A percentile compares a stretch with the other conserved stretches of the same genome.
Evolutionary conservation across 345 rosid genomes (phyloP).

Genomic region (Eucalyptus curtisii): DNA sequence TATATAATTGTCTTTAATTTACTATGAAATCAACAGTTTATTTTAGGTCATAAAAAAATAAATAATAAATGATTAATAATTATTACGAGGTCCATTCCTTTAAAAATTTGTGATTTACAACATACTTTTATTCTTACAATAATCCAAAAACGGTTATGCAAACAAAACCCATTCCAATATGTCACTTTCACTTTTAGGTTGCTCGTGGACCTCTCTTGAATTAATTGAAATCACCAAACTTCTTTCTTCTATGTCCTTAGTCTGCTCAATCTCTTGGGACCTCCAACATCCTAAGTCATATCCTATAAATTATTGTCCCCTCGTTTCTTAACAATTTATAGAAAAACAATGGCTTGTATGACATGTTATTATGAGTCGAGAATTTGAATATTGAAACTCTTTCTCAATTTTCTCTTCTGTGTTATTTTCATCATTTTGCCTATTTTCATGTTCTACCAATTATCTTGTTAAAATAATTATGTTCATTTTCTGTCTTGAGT

Average conservation of each 20-base stretch:
- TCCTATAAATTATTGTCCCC: neutral
- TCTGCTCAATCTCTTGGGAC: neutral
- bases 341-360: neutral
- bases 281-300: neutral
- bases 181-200: neutral
- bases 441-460: neutral
- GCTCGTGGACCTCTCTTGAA: neutral
- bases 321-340: neutral
- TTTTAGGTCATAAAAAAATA: too few relatives aligned
- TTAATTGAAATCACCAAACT: neutral
- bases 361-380: neutral
- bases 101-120: too few relatives aligned
- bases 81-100: too few relatives aligned
- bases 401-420: neutral
- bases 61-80: too few relatives aligned
- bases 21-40: too few relatives aligned
- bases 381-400: neutral
- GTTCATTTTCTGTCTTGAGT: neutral
- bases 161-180: too few relatives aligned
- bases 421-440: neutral
- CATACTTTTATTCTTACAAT: too few relatives aligned
- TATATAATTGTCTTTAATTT: too few relatives aligned
- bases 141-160: too few relatives aligned
- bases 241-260: neutral
- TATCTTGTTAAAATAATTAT: neutral